Conservation (phyloP, 2,329 filamentous ascomycete genomes). For the Sclerotinia nivalis region DNA sequence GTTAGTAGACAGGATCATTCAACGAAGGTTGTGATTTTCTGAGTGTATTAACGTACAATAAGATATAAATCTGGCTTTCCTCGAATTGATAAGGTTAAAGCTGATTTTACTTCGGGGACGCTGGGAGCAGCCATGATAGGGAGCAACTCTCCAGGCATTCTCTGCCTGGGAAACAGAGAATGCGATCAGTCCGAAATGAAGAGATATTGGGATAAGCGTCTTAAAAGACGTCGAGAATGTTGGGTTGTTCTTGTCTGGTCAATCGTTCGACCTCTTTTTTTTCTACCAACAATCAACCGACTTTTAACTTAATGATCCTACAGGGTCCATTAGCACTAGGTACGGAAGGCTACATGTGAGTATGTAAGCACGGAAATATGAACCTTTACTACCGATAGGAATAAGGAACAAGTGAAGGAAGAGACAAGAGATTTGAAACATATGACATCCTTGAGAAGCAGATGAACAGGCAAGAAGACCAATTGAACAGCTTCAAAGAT, state of each 20-base stretch:
- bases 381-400: constrained; percentile 13
- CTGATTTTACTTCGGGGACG: constrained; percentile 29
- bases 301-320: constrained; percentile 19
- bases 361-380: background rate
- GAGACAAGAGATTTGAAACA: background rate
- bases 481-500: background rate
- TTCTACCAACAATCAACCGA: constrained; percentile 15
- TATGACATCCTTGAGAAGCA: background rate
- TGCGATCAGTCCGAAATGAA: constrained; percentile 33
- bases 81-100: constrained; percentile 34
- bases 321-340: constrained; percentile 9
- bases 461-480: background rate
- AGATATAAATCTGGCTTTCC: constrained; percentile 42
- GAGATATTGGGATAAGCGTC: constrained; percentile 24
- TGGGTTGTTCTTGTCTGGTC: constrained; percentile 13
- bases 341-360: constrained; percentile 5
- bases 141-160: constrained; percentile 43
- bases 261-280: constrained; percentile 21
- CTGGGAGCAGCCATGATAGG: constrained; percentile 41
- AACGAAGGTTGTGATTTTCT: background rate
- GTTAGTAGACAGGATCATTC: constrained; percentile 28
- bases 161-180: constrained; percentile 35
- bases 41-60: constrained; percentile 37
- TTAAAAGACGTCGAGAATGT: constrained; percentile 19
- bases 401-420: background rate